Evolutionary conservation across 148 eudicot genomes (phyloP).

Genomic region (Rhododendron vialii): DNA sequence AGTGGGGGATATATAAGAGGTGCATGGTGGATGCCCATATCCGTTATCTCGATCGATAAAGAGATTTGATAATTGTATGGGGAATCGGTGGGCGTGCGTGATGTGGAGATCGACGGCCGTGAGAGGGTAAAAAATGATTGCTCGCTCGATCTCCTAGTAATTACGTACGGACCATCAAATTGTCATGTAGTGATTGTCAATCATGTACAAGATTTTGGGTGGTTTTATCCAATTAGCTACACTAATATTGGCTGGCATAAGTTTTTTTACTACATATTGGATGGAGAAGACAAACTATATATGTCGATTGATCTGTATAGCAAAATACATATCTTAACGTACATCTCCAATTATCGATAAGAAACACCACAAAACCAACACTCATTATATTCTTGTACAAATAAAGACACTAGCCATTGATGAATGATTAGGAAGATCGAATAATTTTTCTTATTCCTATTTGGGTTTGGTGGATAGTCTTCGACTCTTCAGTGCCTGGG

Average conservation of each 20-base stretch:
- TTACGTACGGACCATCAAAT: neutral
- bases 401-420: too few relatives aligned
- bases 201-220: neutral
- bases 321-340: too few relatives aligned
- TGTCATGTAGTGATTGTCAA: neutral
- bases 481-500: too few relatives aligned
- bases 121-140: neutral
- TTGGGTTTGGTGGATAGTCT: too few relatives aligned
- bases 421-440: too few relatives aligned
- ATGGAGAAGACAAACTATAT: neutral
- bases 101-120: neutral
- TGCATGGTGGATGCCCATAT: neutral
- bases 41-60: too few relatives aligned
- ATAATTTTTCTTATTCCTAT: too few relatives aligned
- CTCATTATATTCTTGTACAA: too few relatives aligned
- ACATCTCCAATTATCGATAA: too few relatives aligned
- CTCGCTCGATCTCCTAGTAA: neutral
- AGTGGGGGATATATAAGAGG: neutral
- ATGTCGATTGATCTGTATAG: neutral
- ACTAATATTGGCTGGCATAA: neutral
- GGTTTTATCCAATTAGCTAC: neutral
- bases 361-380: too few relatives aligned
- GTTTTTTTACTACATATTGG: neutral
- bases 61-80: neutral
- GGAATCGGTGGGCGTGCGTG: neutral